Evolutionary conservation across 2,329 filamentous ascomycete genomes (phyloP), one percentile per base, ranked within the genome.

Genomic region (Huntiella savannae): DNA sequence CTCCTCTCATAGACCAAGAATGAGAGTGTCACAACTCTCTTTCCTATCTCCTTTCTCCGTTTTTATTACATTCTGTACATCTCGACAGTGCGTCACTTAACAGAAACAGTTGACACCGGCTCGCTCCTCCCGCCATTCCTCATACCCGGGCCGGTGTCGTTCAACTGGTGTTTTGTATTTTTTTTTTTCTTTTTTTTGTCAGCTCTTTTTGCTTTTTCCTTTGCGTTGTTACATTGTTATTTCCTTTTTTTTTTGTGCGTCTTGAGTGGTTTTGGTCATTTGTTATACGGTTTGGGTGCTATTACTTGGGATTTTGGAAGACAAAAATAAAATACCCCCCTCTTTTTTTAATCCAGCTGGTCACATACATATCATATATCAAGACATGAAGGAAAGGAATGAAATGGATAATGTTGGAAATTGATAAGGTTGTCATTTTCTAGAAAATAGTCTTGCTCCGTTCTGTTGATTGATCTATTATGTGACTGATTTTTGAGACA

Each of bases 261-360:
- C 22, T 28, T 28, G 22, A 28, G 22, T 41, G 5, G 22, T 19
- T 41, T 15, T 28, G 40, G 19, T 19, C 11, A 10, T 41, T 41
- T 17, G 17, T 17, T 17, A 32, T 28, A 19, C 17, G 38, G 38
- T 19, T 40, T 15, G 22, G n/a, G n/a, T 7, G 40, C 22, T 28
- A 28, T 28, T 28, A 28, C 22, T 7, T 41, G 22, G 8, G 22
- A 13, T 41, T 16, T 13, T 33, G 40, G 40, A 41, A 28, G 33
- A 41, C 33, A 41, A n/a, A 28, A 41, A 41, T 41, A 41, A n/a
- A 41, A 41, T 19, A 19, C 15, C 40, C 40, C 19, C 33, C 40
- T 33, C 22, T 13, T 41, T 28, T 41, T 41, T 12, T 8, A 19
- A 40, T 28, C 22, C 22, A 28, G 22, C 22, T 28, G 22, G 22